Base-by-base conservation (phyloP, 768 basidiomycete genomes). In the Panellus pusillus region DNA sequence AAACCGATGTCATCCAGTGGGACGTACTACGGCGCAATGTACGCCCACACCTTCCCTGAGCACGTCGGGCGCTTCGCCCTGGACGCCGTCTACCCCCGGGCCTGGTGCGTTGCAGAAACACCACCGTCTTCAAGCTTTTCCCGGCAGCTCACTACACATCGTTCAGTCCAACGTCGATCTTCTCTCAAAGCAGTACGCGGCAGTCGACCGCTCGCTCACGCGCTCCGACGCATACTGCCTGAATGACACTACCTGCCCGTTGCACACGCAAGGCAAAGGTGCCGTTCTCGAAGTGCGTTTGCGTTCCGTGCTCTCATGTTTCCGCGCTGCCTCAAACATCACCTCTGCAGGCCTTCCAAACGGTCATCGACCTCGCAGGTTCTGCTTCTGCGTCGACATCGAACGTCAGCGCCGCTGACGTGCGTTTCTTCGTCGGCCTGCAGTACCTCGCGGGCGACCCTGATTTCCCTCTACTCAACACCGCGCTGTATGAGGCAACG, bases 81-180 rank as follows among this genome's bases (percentile, higher is more conserved):
- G 24, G 57, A 58, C 24, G 57, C 57, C 8, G 57, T 54, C n/a
- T 44, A 49, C 38, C 27, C 52, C 17, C 32, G 24, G 47, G 47
- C 15, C 14, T 52, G 35, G 54, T 55, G 12, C 27, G 17, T 44
- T 51, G 32, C 28, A 24, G 43, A 18, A 15, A 24, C 24, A 24
- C 24, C 24, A 6, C 24, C 24, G 6, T 24, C 24, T 24, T 24
- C 24, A 24, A 24, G 24, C 6, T n/a, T 8, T 13, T 5, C 15
- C 3, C 20, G 31, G 5, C 27, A 38, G 5, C 13, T 39, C 15
- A 19, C 24, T 20, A 44, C 27, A 39, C 19, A 40, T 29, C 2
- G 6, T 12, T 11, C 43, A 54, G 42, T 47, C 52, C 45, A 48
- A 53, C 39, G 41, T 53, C 20, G 52, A 48, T 47, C 39, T 48